Base-by-base conservation (phyloP, 1,284 basidiomycete species). In the Meira nashicola region DNA sequence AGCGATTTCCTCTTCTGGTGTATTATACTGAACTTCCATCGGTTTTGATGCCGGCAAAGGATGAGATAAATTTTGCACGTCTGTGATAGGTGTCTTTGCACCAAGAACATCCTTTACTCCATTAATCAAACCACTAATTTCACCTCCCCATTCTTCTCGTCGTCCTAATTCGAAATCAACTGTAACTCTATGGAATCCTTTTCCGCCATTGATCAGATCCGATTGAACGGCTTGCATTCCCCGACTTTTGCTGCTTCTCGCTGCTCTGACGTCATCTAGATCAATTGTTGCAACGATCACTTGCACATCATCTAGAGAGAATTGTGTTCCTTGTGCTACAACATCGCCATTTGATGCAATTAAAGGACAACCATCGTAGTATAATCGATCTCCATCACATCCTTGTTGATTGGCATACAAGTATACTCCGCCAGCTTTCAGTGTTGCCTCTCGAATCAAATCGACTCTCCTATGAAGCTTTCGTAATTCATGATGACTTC, bases 351-450 rank as follows among this genome's bases (percentile, higher is more conserved):
- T 99, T 61, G 94, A 84, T 4, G 90, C 92, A 69, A 98, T 96
- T 83, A 98, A 86, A 17, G 91, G 89, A 66, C 91, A 94, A 37
- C 95, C 94, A 73, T 98, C 95, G 77, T 97, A 98, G 82, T 98
- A 98, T 1, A 97, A 83, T 25, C 94, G 86, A 77, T 98, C 94
- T 2, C 95, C 94, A 76, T 98, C 94, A 76, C 95, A 99, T 5
- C 95, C 94, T 82, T 96, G 93, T 77, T 99, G 94, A 77, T 99
- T 99, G 9, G 94, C 90, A 70, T 98, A 99, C 8, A 99, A 84
- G 79, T 98, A 98, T 54, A 97, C 86, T 3, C 95, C 94, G 19
- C 94, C 95, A 37, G 92, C 84, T 92, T 95, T 67, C 5, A 57
- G 49, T 0, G 94, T 98, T 0, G 95, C 94, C 78, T 97, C 94